Conservation (phyloP, 345 rosid species). For the Garcia nutans region DNA sequence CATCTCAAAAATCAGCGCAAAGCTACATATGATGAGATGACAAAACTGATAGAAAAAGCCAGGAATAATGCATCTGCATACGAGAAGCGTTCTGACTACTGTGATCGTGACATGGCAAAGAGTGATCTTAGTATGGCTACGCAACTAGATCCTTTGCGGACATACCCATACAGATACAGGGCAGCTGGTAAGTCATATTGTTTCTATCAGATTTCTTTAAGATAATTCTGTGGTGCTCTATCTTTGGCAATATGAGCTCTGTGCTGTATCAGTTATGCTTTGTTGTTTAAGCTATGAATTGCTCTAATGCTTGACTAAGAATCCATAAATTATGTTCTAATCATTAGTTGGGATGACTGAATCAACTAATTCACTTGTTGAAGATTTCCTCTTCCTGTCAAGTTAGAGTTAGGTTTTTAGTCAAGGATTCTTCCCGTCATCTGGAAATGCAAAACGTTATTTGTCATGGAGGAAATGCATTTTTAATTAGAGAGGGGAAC, state of each 20-base stretch:
- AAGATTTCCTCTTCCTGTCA: not conserved
- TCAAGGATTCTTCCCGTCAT: not conserved
- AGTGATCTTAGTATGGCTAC: conserved; percentile 78
- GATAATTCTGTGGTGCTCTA: not conserved
- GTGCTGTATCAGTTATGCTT: not conserved
- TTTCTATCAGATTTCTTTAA: not conserved
- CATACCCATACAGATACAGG: conserved; percentile 96
- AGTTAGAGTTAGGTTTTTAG: not conserved
- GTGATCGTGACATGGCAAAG: conserved; percentile 92
- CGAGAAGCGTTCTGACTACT: conserved; percentile 96
- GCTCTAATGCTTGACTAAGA: not conserved
- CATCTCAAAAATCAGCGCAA: conserved; percentile 78
- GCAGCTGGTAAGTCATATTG: conserved; percentile 66
- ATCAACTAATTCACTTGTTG: not conserved
- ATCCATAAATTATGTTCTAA: not conserved
- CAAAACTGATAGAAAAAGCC: conserved; percentile 88
- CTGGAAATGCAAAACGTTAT: not conserved
- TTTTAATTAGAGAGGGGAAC: not conserved
- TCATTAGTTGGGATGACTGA: not conserved
- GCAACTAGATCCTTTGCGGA: conserved; percentile 82
- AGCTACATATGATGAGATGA: conserved; percentile 95
- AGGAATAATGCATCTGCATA: conserved; percentile 84
- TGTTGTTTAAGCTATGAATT: not conserved
- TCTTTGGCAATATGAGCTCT: not conserved
- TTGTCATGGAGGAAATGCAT: not conserved